Base-by-base conservation (phyloP, 352 stramenopile genomes). In the Phytopythium cucurbitacearum region DNA sequence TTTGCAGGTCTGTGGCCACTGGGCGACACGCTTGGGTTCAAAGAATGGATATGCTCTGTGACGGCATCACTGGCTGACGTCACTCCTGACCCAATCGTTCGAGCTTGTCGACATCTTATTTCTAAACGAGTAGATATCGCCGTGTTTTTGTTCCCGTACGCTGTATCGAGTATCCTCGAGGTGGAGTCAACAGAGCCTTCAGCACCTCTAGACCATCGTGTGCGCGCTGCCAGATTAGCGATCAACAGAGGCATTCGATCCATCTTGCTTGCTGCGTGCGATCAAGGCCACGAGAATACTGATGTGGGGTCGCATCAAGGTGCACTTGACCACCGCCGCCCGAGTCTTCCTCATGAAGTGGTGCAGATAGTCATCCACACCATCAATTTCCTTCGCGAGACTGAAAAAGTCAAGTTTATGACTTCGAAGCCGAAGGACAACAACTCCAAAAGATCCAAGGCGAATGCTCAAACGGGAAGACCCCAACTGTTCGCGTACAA, bases 371-470 rank as follows among this genome's bases (percentile, higher is more conserved):
- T 94, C 4, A 57, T 95, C 50, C 85, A 95, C 51, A 80, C 56
- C 12, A 75, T 94, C 16, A 94, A 85, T 41, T 95, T 93, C 37
- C 56, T 91, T 0, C 75, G 80, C n/a, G 81, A 94, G 53, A 79
- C 73, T 0, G 72, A 91, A 43, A 94, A 93, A 60, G 59, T 55
- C 33, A 53, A 63, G 33, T 94, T 94, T 61, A 76, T 94, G 9
- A 74, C 84, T 51, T 72, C 62, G 38, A 89, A 88, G 56, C 76
- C 71, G 5, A 62, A 52, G 28, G 41, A 5, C n/a, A 60, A 57
- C 28, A 16, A 43, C 34, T 39, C 37, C 5, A 28, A 28, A 7
- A 16, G 36, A 46, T 2, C 10, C 21, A 54, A 54, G 21, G 1
- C 38, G 11, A 54, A 54, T 9, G 48, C 16, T 1, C 28, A 15